A percentile compares a stretch with the other conserved stretches of the same genome.
Evolutionary conservation across 208 protist species (phyloP).

Genomic region (Acanthamoeba healyi): DNA sequence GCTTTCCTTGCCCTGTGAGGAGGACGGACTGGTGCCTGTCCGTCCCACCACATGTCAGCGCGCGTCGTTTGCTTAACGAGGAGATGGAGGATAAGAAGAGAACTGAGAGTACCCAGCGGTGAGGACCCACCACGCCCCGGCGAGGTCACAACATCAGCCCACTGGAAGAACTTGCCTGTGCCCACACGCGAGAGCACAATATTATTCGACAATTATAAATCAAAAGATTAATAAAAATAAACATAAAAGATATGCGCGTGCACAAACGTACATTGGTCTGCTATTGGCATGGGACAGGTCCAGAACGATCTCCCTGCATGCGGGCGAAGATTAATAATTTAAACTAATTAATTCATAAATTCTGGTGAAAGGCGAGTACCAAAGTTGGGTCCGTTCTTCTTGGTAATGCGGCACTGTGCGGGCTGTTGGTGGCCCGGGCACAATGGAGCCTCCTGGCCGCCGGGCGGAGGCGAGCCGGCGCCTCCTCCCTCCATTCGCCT

Average conservation of each 20-base stretch:
- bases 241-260: neutral
- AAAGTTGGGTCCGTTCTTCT: conserved; percentile 38
- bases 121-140: neutral
- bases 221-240: neutral
- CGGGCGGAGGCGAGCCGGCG: neutral
- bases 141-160: neutral
- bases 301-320: neutral
- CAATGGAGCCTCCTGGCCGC: neutral
- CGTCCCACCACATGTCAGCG: too few species aligned
- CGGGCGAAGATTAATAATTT: neutral
- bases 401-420: neutral
- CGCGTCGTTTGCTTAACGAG: too few species aligned
- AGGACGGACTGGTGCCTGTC: neutral
- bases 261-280: conserved; percentile 3
- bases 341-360: neutral
- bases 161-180: conserved; percentile 46
- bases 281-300: neutral
- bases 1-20: conserved; percentile 12
- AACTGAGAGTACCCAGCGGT: neutral
- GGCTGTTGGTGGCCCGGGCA: neutral
- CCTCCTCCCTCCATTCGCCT: neutral
- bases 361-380: neutral
- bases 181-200: too few species aligned
- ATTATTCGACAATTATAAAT: neutral
- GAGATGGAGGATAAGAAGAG: neutral